Percentiles rank a stretch among this genome's conserved stretches.
Conservation (phyloP, 805 yeast species). For the Spathaspora sp. region DNA sequence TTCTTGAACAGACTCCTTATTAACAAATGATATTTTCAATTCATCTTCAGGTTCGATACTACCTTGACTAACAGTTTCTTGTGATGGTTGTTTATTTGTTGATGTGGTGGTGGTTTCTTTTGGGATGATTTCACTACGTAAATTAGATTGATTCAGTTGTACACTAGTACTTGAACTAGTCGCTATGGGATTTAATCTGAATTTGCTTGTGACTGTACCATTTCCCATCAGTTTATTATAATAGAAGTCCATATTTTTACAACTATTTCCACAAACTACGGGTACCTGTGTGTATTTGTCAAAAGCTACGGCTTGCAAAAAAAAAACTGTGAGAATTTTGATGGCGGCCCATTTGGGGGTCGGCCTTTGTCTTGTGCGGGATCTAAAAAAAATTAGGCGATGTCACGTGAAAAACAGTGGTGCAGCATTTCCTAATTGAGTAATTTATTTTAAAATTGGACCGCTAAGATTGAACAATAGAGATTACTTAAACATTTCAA, state of each 20-base stretch:
- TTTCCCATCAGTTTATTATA: constrained; percentile 37
- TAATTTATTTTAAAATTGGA: background rate
- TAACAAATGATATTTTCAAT: background rate
- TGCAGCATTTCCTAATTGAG: background rate
- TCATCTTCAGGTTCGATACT: background rate
- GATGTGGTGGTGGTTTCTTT: background rate
- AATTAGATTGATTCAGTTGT: constrained; percentile 17
- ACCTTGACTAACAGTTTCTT: background rate
- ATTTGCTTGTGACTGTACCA: constrained; percentile 35
- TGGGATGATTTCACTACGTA: constrained; percentile 4
- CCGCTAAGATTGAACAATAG: background rate
- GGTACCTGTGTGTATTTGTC: background rate
- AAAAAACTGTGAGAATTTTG: background rate
- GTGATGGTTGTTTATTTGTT: background rate
- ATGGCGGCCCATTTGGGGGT: background rate
- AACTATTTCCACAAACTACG: background rate
- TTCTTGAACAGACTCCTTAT: background rate
- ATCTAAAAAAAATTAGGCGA: background rate
- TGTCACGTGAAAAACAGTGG: background rate
- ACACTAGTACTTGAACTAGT: constrained; percentile 5
- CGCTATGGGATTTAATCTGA: constrained; percentile 15
- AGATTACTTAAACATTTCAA: background rate
- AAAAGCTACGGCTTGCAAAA: background rate
- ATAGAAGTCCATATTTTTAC: constrained; percentile 27
- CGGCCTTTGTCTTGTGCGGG: constrained; percentile 1